Percentiles rank a stretch among this genome's conserved stretches.
Conservation (phyloP, 2,329 filamentous ascomycete genomes). For the Apiospora sp. region DNA sequence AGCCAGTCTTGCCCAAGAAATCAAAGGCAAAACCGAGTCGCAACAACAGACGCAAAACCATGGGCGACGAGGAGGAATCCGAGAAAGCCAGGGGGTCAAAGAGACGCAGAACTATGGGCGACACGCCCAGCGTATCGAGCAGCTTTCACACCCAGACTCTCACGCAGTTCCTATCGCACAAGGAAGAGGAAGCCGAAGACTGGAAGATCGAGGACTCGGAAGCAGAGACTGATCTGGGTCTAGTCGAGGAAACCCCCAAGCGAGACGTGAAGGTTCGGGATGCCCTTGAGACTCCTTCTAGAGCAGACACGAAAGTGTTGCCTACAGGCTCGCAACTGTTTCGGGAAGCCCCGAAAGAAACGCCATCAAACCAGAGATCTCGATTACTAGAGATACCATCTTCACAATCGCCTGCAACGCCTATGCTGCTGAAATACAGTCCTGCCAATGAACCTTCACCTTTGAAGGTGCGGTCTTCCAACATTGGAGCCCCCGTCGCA, state of each 20-base stretch:
- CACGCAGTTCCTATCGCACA: constrained; percentile 37
- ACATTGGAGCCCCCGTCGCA: constrained; percentile 34
- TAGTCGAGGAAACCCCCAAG: constrained; percentile 39
- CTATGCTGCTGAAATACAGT: constrained; percentile 37
- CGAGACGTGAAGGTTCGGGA: constrained; percentile 29
- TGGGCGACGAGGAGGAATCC: constrained; percentile 36
- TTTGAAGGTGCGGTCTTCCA: constrained; percentile 36
- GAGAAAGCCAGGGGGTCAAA: constrained; percentile 36
- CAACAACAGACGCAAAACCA: constrained; percentile 38
- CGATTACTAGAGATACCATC: constrained; percentile 40
- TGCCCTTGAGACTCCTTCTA: not conserved
- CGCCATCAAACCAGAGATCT: constrained; percentile 36
- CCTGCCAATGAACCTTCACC: constrained; percentile 37
- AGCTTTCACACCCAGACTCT: constrained; percentile 45
- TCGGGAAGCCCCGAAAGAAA: constrained; percentile 30
- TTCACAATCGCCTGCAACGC: constrained; percentile 39
- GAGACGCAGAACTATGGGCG: constrained; percentile 43
- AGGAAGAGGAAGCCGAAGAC: constrained; percentile 30
- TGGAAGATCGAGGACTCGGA: constrained; percentile 40
- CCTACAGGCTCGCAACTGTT: not conserved
- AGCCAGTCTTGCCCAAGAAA: constrained; percentile 26
- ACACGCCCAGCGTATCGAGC: constrained; percentile 36
- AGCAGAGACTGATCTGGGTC: constrained; percentile 35
- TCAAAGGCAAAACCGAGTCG: constrained; percentile 32
- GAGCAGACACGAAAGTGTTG: not conserved